Percentiles rank a stretch among this genome's conserved stretches.
These are phyloP conservation scores for Rhodotorula mucilaginosa DNA, from an alignment of 1,284 basidiomycete genomes.

Conservation along the genomic window DNA sequence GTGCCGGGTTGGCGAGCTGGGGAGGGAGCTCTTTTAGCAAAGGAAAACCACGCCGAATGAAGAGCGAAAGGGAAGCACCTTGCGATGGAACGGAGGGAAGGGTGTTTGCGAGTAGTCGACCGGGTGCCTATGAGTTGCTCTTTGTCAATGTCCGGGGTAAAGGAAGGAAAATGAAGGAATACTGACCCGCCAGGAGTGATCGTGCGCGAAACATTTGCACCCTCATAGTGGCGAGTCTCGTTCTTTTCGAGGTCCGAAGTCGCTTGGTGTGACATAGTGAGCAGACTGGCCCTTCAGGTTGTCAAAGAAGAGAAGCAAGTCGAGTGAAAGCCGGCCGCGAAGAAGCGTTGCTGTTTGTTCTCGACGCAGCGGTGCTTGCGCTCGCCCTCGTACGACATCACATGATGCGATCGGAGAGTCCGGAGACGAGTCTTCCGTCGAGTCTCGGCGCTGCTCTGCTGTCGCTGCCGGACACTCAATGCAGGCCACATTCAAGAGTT, in stretches of 20 bases:
- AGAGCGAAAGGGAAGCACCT: slow-evolving; percentile 39
- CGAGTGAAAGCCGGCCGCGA: too few relatives aligned
- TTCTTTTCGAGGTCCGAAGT: slow-evolving; percentile 4
- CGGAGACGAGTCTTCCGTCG: too few relatives aligned
- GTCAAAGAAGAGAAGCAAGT: too few relatives aligned
- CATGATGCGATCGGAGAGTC: too few relatives aligned
- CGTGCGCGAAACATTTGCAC: not conserved
- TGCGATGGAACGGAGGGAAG: slow-evolving; percentile 48
- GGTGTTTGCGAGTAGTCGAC: slow-evolving; percentile 36
- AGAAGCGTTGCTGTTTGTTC: too few relatives aligned
- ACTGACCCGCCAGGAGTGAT: not conserved
- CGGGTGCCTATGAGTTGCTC: not conserved
- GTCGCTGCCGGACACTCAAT: too few relatives aligned
- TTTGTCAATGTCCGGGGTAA: not conserved
- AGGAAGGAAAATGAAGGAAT: not conserved
- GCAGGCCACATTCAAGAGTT: too few relatives aligned
- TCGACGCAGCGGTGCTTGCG: too few relatives aligned
- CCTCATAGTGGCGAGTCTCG: not conserved
- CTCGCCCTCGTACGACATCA: too few relatives aligned
- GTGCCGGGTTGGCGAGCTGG: slow-evolving; percentile 3
- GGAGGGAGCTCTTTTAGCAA: not conserved
- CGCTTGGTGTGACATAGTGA: not conserved
- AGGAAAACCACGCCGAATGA: too few relatives aligned
- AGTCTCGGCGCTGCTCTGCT: too few relatives aligned
- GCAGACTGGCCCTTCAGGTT: not conserved